These are phyloP conservation scores for Dactylonectria estremocensis DNA, from an alignment of 2,329 filamentous ascomycete genomes.

Conservation along the genomic window DNA sequence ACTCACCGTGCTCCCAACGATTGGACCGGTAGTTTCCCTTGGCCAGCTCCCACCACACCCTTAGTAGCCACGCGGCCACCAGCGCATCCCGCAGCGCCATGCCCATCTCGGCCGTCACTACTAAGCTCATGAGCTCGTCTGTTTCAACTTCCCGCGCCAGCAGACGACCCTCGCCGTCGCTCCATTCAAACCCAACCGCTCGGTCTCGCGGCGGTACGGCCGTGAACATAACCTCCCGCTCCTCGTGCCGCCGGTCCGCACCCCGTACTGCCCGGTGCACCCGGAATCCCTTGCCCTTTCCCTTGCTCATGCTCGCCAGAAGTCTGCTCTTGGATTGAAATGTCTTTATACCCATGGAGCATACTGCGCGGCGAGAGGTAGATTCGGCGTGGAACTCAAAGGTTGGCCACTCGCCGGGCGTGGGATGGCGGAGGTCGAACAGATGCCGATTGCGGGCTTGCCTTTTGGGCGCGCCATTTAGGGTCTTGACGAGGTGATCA, in stretches of 20 bases:
- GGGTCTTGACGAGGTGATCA: conserved; percentile 48
- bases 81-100: conserved; percentile 51
- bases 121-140: conserved; percentile 48
- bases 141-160: conserved; percentile 53
- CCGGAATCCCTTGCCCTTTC: conserved; percentile 43
- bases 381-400: conserved; percentile 54
- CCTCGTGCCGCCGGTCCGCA: conserved; percentile 42
- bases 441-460: conserved; percentile 51
- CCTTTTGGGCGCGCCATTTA: conserved; percentile 44
- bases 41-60: conserved; percentile 53
- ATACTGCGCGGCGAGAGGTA: conserved; percentile 47
- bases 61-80: conserved; percentile 54
- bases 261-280: conserved; percentile 50
- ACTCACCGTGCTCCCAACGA: conserved; percentile 38
- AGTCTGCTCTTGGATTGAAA: conserved; percentile 42
- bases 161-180: conserved; percentile 45
- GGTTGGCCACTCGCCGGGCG: conserved; percentile 44
- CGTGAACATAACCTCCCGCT: conserved; percentile 48
- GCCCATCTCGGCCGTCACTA: conserved; percentile 51
- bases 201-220: conserved; percentile 45
- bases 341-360: conserved; percentile 49
- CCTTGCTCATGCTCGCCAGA: conserved; percentile 36
- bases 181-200: conserved; percentile 53
- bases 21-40: conserved; percentile 50
- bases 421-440: conserved; percentile 55